Evolutionary conservation across 805 yeast species (phyloP).

Genomic region (Saccharomycopsis synnaedendra): DNA sequence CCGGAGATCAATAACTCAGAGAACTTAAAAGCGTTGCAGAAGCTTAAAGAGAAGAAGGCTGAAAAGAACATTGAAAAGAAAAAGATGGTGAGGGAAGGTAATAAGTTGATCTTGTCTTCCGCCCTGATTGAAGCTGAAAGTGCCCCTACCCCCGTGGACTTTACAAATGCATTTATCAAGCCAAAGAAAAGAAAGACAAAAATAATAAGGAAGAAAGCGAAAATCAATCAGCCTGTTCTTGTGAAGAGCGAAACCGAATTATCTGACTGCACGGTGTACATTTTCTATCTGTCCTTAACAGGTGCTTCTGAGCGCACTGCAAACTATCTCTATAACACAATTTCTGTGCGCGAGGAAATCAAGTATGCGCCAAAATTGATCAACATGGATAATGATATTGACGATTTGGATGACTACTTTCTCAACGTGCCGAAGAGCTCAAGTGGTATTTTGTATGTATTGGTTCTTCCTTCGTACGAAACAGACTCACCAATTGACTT

Average conservation of each 20-base stretch:
- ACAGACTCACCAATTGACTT: constrained; percentile 88
- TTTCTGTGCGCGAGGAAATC: constrained; percentile 23
- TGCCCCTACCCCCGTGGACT: too few species aligned
- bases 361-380: constrained; percentile 38
- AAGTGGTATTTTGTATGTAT: constrained; percentile 44
- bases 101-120: constrained; percentile 3
- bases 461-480: constrained; percentile 84
- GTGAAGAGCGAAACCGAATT: constrained; percentile 7
- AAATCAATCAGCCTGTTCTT: constrained; percentile 7
- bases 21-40: constrained; percentile 19
- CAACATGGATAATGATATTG: constrained; percentile 69
- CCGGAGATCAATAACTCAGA: constrained; percentile 19
- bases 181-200: constrained; percentile 8
- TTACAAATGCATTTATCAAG: background rate
- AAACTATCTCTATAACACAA: constrained; percentile 29
- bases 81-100: constrained; percentile 6
- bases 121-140: too few species aligned
- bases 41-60: constrained; percentile 17
- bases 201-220: constrained; percentile 11
- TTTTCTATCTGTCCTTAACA: constrained; percentile 78
- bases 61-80: background rate
- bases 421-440: constrained; percentile 41
- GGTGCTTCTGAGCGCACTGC: constrained; percentile 75
- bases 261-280: constrained; percentile 36
- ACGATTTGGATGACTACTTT: constrained; percentile 77